These are phyloP conservation scores for Odontarrhena argentea DNA, from an alignment of 345 rosid species.

Conservation along the genomic window DNA sequence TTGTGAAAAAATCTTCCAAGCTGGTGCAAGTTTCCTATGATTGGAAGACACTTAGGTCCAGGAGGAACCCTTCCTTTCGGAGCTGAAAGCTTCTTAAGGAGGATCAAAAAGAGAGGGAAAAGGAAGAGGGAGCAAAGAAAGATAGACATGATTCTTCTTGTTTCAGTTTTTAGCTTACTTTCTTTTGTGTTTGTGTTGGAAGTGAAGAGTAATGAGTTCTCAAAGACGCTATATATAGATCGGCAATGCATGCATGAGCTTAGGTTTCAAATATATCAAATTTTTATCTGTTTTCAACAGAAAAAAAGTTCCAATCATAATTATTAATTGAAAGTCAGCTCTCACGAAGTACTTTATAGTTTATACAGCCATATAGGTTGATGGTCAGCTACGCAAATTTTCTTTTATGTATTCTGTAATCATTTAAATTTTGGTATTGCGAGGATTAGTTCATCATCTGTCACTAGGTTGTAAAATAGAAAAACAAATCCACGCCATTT, in stretches of 20 bases:
- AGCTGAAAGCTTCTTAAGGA: constrained; percentile 3
- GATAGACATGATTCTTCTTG: constrained; percentile 26
- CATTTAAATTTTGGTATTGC: too few species aligned
- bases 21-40: constrained; percentile 44
- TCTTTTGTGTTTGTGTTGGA: not conserved
- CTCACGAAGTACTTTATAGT: too few species aligned
- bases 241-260: constrained; percentile 4
- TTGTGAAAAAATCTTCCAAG: constrained; percentile 39
- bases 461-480: too few species aligned
- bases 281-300: not conserved
- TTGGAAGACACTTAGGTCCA: constrained; percentile 38
- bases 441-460: too few species aligned
- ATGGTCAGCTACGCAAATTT: too few species aligned
- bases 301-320: too few species aligned
- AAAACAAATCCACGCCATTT: too few species aligned
- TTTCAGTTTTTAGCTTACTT: not conserved
- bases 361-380: too few species aligned
- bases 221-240: constrained; percentile 25
- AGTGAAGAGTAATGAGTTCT: constrained; percentile 27
- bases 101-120: constrained; percentile 19
- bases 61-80: constrained; percentile 33
- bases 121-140: constrained; percentile 29
- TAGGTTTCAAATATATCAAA: not conserved
- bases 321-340: too few species aligned
- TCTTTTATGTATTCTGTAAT: too few species aligned